Evolutionary conservation across 2,329 filamentous ascomycete species (phyloP), one percentile per base, ranked within the genome.

Genomic region (Trichoderma sp.): DNA sequence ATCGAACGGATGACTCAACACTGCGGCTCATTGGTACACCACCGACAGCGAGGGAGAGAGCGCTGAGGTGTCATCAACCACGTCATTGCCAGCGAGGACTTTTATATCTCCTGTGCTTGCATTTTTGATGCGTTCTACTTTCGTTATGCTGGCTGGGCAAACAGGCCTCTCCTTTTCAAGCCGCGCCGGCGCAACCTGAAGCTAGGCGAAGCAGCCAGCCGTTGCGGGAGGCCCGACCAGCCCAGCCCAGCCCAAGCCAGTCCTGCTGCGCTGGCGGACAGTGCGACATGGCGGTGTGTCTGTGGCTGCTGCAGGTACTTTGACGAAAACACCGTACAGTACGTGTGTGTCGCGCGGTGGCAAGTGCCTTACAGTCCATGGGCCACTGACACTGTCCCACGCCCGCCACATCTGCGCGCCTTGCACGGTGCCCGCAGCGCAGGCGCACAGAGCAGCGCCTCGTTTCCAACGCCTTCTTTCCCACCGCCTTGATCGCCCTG

Each of bases 201-300:
- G 46, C 21, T 24, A 24, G 46, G 46, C 46, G 46, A 52, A 46
- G 51, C 59, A 52, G 26, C 26, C 26, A 26, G 21, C 51, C 46
- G 30, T 49, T 49, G 46, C 46, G 46, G 30, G 13, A 26, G 59
- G 16, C 59, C 49, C n/a, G 24, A 28, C 37, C 39, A 59, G 34
- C 21, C 39, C 54, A 55, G 54, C 16, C 39, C 24, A 46, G 58
- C 37, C 39, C 54, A 55, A 30, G 8, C 39, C 24, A 46, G 58
- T 24, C 32, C 60, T 55, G 51, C 59, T 28, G 32, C 43, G 61
- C 39, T 43, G 39, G 54, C 32, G 52, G 49, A 65, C 61, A 65
- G 61, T 65, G 61, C 51, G 61, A 65, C 61, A 46, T 65, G 61
- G 61, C 61, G 61, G 61, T 65, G 61, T 43, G 60, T 24, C 3